Conservation (phyloP, 2,329 filamentous ascomycete genomes). For the Sporothrix schenckii region DNA sequence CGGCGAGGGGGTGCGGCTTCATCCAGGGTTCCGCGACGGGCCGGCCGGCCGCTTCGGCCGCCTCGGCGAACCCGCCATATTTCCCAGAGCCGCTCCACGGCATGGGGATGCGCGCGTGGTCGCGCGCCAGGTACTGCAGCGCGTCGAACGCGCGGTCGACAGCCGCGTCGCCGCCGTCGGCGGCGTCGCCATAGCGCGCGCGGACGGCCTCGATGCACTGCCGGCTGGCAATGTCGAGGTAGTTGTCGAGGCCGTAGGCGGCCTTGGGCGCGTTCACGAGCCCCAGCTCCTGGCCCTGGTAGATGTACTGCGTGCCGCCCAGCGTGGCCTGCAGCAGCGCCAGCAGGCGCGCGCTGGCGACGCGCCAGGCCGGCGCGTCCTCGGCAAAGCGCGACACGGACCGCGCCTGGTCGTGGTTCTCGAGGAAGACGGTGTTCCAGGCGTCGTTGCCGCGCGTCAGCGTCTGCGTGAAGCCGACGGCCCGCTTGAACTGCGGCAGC, state of each 20-base stretch:
- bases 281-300: conserved; percentile 64
- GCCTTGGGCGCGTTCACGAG: conserved; percentile 56
- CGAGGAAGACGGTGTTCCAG: conserved; percentile 63
- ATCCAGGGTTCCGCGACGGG: conserved; percentile 54
- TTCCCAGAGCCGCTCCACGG: conserved; percentile 59
- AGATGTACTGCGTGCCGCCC: conserved; percentile 59
- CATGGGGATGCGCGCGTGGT: conserved; percentile 69
- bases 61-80: conserved; percentile 64
- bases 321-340: conserved; percentile 52
- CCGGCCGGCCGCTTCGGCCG: conserved; percentile 41
- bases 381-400: conserved; percentile 57
- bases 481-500: conserved; percentile 49
- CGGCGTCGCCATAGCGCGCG: conserved; percentile 38
- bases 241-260: conserved; percentile 52
- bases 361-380: conserved; percentile 50
- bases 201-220: conserved; percentile 37
- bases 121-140: conserved; percentile 62
- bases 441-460: conserved; percentile 57
- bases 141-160: conserved; percentile 54
- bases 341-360: conserved; percentile 56
- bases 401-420: conserved; percentile 65
- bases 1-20: conserved; percentile 61
- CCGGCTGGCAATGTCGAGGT: conserved; percentile 54
- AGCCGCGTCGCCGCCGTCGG: conserved; percentile 45
- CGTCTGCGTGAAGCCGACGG: conserved; percentile 54